phyloP scores from a whole-genome alignment of 768 basidiomycete genomes.

The Fistulinella prunicolor region DNA sequence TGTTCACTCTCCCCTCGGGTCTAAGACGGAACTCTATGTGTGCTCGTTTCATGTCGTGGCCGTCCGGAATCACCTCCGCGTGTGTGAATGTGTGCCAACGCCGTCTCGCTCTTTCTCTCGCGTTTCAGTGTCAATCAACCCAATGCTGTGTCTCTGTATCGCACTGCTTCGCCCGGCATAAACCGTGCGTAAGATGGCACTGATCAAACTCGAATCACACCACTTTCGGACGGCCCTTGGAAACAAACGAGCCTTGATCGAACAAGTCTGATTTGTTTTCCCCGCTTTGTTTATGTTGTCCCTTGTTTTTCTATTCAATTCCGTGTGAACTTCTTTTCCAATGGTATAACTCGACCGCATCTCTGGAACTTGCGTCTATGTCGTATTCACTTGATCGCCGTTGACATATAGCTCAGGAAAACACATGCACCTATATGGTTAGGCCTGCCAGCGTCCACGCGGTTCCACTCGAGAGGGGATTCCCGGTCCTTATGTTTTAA shows the following conservation, averaged over 20 bases:
- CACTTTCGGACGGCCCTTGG: constrained; percentile 11
- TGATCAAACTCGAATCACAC: background rate
- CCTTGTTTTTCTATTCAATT: constrained; percentile 15
- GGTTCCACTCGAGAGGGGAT: constrained; percentile 26
- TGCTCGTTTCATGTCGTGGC: constrained; percentile 25
- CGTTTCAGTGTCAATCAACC: constrained; percentile 21
- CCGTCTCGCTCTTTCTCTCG: constrained; percentile 19
- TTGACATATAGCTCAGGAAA: constrained; percentile 29
- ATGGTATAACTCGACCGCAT: constrained; percentile 11
- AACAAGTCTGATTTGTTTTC: constrained; percentile 10
- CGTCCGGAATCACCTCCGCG: constrained; percentile 19
- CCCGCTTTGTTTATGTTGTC: constrained; percentile 20
- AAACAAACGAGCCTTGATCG: constrained; percentile 4
- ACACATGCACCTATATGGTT: constrained; percentile 32
- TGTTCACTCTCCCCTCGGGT: constrained; percentile 26
- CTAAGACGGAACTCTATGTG: constrained; percentile 30
- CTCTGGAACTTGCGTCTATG: constrained; percentile 28
- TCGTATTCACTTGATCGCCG: constrained; percentile 37
- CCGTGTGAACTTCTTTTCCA: constrained; percentile 20
- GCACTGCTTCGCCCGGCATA: constrained; percentile 14
- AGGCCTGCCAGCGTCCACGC: constrained; percentile 25
- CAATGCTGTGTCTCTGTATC: constrained; percentile 1
- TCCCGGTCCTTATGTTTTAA: constrained; percentile 15
- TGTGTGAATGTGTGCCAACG: constrained; percentile 21
- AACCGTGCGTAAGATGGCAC: constrained; percentile 9